Evolutionary conservation across 352 stramenopile species (phyloP).

Genomic region (Detonula confervacea): DNA sequence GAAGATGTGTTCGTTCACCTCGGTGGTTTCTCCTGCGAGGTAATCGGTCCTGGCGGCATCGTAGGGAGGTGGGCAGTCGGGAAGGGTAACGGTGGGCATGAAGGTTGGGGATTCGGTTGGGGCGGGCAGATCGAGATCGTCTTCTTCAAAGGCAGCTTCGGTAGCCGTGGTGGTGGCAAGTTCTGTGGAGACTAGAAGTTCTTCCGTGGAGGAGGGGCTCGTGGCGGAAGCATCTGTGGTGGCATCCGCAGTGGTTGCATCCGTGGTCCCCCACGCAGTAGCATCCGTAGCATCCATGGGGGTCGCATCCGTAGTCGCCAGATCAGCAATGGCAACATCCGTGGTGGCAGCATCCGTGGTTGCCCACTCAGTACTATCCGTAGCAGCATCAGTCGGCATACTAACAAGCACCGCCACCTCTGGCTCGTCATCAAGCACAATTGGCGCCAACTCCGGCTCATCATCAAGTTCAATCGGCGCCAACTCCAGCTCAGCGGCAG

Average conservation of each 20-base stretch:
- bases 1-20: conserved; percentile 19
- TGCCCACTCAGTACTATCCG: not conserved
- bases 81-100: not conserved
- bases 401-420: no score
- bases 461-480: no score
- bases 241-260: not conserved
- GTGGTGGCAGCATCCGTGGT: no score
- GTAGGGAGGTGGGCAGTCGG: conserved; percentile 21
- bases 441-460: no score
- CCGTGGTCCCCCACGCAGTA: no score
- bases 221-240: not conserved
- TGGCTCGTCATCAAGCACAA: no score
- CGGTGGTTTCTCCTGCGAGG: conserved; percentile 1
- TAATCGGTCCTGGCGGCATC: conserved; percentile 22
- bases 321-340: no score
- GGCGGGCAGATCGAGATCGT: not conserved
- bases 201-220: no score
- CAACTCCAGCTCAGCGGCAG: no score
- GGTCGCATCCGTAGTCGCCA: no score
- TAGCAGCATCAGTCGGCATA: no score
- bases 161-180: not conserved
- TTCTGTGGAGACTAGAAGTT: not conserved
- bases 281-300: no score
- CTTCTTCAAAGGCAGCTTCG: not conserved
- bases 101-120: not conserved